A percentile compares a stretch with the other conserved stretches of the same genome.
phyloP scores from a whole-genome alignment of 202 grass and related monocot genomes.

The Carex arenaria region DNA sequence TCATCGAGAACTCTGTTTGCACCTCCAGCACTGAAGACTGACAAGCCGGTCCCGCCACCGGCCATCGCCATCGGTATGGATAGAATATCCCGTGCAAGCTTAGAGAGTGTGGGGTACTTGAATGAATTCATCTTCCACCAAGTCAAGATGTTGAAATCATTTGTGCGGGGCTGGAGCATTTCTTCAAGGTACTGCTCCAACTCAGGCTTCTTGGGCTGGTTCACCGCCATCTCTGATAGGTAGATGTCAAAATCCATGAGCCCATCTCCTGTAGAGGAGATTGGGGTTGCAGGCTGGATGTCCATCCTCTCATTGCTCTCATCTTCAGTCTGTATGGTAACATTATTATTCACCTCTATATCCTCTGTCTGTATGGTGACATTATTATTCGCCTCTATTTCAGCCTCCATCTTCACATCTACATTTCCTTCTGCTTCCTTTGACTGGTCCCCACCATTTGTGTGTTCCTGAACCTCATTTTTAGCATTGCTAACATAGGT shows the following conservation, averaged over 20 bases:
- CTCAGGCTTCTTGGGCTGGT: slow-evolving; percentile 37
- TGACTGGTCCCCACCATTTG: neutral
- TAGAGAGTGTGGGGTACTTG: slow-evolving; percentile 46
- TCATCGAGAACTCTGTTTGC: slow-evolving; percentile 34
- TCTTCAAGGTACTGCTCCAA: slow-evolving; percentile 55
- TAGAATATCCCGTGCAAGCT: slow-evolving; percentile 44
- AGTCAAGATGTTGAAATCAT: slow-evolving; percentile 44
- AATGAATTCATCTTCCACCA: slow-evolving; percentile 61
- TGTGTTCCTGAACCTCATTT: slow-evolving; percentile 8
- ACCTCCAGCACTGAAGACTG: slow-evolving; percentile 30
- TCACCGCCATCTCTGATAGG: slow-evolving; percentile 40
- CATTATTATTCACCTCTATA: slow-evolving; percentile 13
- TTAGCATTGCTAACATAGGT: neutral
- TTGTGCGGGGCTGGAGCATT: slow-evolving; percentile 34
- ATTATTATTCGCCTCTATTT: slow-evolving; percentile 29
- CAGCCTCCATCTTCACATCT: slow-evolving; percentile 1
- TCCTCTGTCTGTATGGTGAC: slow-evolving; percentile 22
- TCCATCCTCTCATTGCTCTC: slow-evolving; percentile 1
- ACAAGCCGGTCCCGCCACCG: slow-evolving; percentile 15
- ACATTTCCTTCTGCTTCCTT: neutral
- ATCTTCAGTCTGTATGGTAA: slow-evolving; percentile 10
- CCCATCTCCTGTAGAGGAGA: slow-evolving; percentile 26
- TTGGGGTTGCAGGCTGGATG: slow-evolving; percentile 24
- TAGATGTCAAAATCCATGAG: slow-evolving; percentile 49
- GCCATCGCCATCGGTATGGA: slow-evolving; percentile 47